These are phyloP conservation scores for Saxophila tyrrhenica DNA, from an alignment of 495 filamentous ascomycete species.

Conservation along the genomic window DNA sequence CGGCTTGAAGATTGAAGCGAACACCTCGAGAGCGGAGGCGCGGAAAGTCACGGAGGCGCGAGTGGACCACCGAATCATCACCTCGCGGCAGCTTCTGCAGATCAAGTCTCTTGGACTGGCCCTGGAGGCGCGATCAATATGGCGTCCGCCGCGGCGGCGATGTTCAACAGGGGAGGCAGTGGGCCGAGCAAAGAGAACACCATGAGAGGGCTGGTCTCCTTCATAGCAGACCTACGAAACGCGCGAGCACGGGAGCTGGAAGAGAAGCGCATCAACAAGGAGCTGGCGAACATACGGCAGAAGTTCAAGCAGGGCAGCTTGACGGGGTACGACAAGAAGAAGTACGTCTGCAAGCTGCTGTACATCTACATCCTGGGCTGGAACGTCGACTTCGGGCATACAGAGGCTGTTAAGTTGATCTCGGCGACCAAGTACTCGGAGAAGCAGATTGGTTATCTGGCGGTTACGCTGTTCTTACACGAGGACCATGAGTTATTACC, in stretches of 20 bases:
- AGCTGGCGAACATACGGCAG: constrained; percentile 92
- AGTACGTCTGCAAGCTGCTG: constrained; percentile 99
- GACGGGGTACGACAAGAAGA: constrained; percentile 92
- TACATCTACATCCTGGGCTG: constrained; percentile 99
- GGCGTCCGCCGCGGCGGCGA: constrained; percentile 26
- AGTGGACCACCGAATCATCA: not conserved
- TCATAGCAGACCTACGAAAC: constrained; percentile 95
- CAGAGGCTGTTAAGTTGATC: constrained; percentile 95
- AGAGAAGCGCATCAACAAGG: constrained; percentile 99
- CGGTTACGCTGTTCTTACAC: constrained; percentile 93
- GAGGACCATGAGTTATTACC: constrained; percentile 94
- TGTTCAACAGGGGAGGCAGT: constrained; percentile 26
- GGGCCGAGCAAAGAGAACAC: constrained; percentile 18
- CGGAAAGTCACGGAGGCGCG: no score
- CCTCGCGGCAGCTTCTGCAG: not conserved
- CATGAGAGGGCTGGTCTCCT: constrained; percentile 71
- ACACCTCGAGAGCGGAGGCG: not conserved
- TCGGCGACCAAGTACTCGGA: constrained; percentile 96
- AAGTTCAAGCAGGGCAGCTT: constrained; percentile 59
- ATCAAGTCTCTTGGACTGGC: not conserved
- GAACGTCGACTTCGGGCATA: constrained; percentile 98
- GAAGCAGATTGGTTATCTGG: constrained; percentile 98
- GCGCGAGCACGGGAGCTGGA: constrained; percentile 90
- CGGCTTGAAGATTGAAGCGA: no score
- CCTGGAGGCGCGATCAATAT: constrained; percentile 14